These are phyloP conservation scores for Olyra latifolia DNA, from an alignment of 176 grass and related monocot species.

Conservation along the genomic window DNA sequence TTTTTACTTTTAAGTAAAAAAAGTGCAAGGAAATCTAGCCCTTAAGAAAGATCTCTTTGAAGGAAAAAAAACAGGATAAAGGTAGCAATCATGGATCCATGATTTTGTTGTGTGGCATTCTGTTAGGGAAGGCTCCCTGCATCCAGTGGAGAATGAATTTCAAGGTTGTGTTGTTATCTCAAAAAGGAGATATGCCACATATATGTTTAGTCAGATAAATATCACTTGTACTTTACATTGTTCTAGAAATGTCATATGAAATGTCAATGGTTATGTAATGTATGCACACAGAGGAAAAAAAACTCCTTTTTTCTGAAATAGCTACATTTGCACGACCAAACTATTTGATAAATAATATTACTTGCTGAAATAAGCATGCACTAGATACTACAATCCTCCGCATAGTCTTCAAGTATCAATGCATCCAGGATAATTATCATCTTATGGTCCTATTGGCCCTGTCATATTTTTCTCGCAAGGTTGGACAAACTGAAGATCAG, in stretches of 20 bases:
- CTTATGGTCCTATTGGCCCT: not conserved
- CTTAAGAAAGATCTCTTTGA: not conserved
- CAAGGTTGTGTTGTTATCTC: not conserved
- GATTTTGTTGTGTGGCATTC: not conserved
- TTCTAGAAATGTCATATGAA: slow-evolving; percentile 1
- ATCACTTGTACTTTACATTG: not conserved
- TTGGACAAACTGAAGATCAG: slow-evolving; percentile 1
- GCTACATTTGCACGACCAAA: not conserved
- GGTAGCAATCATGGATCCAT: not conserved
- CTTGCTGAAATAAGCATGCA: slow-evolving; percentile 15
- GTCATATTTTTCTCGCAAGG: not conserved
- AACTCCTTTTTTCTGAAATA: not conserved
- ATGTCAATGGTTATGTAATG: not conserved
- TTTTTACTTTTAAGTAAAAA: not conserved
- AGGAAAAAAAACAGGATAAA: not conserved
- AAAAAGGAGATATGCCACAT: not conserved
- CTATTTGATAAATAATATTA: not conserved
- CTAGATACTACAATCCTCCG: not conserved
- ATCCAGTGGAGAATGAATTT: slow-evolving; percentile 10
- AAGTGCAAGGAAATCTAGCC: not conserved
- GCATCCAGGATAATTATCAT: not conserved
- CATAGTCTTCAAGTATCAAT: not conserved
- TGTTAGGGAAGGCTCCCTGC: not conserved
- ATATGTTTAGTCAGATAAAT: not conserved
- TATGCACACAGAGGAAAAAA: not conserved